Evolutionary conservation across 169 alveolate species (phyloP).

Genomic region (Plasmodium sp.): DNA sequence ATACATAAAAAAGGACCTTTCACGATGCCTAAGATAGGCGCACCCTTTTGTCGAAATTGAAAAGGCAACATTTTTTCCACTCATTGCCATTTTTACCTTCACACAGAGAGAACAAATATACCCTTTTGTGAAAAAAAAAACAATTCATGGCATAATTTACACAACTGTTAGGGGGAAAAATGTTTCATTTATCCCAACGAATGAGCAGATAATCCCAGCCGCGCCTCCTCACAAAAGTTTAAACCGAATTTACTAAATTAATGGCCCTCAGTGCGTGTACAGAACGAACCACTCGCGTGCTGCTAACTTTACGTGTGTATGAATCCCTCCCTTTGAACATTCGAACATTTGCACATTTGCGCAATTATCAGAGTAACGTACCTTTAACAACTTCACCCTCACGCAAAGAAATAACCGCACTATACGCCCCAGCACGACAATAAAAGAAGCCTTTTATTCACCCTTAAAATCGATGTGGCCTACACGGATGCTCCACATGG

Average conservation of each 20-base stretch:
- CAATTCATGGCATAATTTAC: background rate
- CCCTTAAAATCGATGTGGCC: background rate
- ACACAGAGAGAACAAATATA: background rate
- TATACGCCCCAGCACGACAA: background rate
- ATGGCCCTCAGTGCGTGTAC: background rate
- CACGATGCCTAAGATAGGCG: background rate
- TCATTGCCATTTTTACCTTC: background rate
- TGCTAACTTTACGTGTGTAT: background rate
- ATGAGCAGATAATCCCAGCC: background rate
- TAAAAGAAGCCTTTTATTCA: background rate
- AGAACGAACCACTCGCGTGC: background rate
- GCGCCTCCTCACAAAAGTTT: background rate
- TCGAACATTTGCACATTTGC: background rate
- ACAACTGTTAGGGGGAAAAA: background rate
- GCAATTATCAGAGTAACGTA: background rate
- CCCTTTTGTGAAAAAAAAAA: background rate
- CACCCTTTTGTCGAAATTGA: background rate
- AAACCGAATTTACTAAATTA: background rate
- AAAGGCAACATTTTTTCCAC: background rate
- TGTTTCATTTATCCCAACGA: background rate
- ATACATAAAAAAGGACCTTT: background rate
- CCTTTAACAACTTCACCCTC: background rate
- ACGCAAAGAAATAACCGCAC: background rate
- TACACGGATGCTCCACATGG: background rate
- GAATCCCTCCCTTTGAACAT: background rate